These are phyloP conservation scores for Suillus bovinus DNA, from an alignment of 768 basidiomycete genomes.

Conservation along the genomic window DNA sequence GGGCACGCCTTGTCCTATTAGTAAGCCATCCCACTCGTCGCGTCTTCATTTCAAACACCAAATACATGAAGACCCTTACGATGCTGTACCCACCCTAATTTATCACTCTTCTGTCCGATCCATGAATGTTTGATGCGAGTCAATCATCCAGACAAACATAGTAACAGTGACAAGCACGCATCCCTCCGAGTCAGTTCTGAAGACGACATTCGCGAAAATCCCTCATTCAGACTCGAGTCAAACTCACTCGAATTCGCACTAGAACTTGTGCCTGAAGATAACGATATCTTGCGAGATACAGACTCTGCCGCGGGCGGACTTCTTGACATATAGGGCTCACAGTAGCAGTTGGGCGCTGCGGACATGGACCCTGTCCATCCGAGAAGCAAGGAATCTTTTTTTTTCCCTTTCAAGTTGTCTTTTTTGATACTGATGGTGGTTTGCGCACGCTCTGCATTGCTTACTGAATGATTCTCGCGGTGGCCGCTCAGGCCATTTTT, in stretches of 20 bases:
- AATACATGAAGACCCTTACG: neutral
- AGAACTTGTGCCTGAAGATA: conserved; percentile 85
- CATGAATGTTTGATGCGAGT: neutral
- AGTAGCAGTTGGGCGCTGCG: conserved; percentile 55
- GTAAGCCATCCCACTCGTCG: neutral
- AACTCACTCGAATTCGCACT: conserved; percentile 74
- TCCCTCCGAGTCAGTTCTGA: conserved; percentile 61
- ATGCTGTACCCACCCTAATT: neutral
- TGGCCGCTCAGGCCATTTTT: conserved; percentile 75
- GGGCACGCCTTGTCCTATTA: neutral
- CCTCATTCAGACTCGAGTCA: conserved; percentile 84
- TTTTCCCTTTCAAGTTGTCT: conserved; percentile 40
- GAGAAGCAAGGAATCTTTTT: conserved; percentile 76
- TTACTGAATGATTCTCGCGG: conserved; percentile 68
- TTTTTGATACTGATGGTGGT: conserved; percentile 91
- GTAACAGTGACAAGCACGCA: conserved; percentile 19
- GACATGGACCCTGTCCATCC: conserved; percentile 68
- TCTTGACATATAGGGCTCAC: conserved; percentile 66
- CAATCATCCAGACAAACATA: neutral
- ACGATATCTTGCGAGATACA: conserved; percentile 77
- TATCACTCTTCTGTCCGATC: neutral
- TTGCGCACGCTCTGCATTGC: conserved; percentile 90
- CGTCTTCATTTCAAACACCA: neutral
- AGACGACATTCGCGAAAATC: conserved; percentile 67
- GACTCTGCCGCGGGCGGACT: conserved; percentile 50